Evolutionary conservation across 1,139 yeast species (phyloP), one percentile per base, ranked within the genome.

Genomic region (Sugiyamaella paludigena): DNA sequence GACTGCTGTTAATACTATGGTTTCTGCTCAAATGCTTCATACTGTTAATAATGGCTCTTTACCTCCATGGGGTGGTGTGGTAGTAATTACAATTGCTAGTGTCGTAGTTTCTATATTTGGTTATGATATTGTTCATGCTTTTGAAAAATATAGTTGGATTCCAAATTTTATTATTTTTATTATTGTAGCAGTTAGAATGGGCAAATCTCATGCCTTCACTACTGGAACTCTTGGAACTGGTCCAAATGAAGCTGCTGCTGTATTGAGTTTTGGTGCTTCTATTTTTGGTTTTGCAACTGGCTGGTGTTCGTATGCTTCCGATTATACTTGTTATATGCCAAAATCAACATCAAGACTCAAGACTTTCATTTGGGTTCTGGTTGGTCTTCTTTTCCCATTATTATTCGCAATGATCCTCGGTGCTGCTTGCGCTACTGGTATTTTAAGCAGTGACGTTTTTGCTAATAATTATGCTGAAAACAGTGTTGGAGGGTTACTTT

Each of bases 1-100:
- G 97, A 89, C 95, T 69, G 87, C 95, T 13, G 94, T 88, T 41
- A 91, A 89, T 70, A 86, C 88, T 56, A 87, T 89, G 80, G 85
- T 89, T 27, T 82, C 94, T 32, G 95, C 96, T 24, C 95, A 87
- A 66, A 74, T 89, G 63, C 75, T 89, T 58, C 83, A 84, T 69
- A 81, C 86, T 66, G 83, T 88, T 55, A 87, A 87, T 69, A 72
- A 78, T 61, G 71, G 73, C 26, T 72, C 73, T 44, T 75, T 87
- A 54, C 97, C 97, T 38, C 84, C 94, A 37, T 87, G 95, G 95
- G 96, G 88, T 30, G 96, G 94, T 36, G 84, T 95, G 68, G 65
- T 89, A 53, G 79, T 89, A 54, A 76, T 89, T 61, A 77, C 85
- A 42, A 50, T 85, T 43, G 74, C 79, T 55, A 87, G 96, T 49